Conservation (phyloP, 2,329 filamentous ascomycete species). For the Fusarium ramigenum region DNA sequence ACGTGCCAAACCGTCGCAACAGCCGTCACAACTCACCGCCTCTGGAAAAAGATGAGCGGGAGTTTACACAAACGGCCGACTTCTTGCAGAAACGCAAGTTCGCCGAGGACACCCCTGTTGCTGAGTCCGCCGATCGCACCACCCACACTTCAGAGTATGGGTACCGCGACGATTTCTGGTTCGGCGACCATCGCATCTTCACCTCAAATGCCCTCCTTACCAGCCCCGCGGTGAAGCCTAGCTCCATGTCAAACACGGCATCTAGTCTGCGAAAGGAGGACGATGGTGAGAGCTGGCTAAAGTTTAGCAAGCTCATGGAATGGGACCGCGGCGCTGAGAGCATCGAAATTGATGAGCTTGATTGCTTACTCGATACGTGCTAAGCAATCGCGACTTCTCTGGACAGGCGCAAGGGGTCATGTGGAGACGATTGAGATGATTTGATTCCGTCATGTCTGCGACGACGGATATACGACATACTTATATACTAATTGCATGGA, state of each 20-base stretch:
- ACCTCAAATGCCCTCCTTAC: slow-evolving; percentile 57
- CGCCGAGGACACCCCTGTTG: slow-evolving; percentile 51
- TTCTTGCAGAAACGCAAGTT: slow-evolving; percentile 77
- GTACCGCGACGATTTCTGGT: slow-evolving; percentile 61
- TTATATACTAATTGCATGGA: slow-evolving; percentile 40
- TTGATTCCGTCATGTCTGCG: slow-evolving; percentile 38
- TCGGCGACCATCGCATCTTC: slow-evolving; percentile 56
- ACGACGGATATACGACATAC: slow-evolving; percentile 37
- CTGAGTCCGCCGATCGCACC: slow-evolving; percentile 46
- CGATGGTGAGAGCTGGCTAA: slow-evolving; percentile 53
- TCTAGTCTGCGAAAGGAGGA: slow-evolving; percentile 50
- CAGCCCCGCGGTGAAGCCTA: slow-evolving; percentile 62
- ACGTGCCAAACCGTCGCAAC: slow-evolving; percentile 51
- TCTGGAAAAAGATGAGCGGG: slow-evolving; percentile 92
- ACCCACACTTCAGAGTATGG: slow-evolving; percentile 46
- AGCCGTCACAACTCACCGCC: slow-evolving; percentile 82
- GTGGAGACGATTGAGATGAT: slow-evolving; percentile 35
- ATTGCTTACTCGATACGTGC: slow-evolving; percentile 82
- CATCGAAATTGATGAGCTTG: slow-evolving; percentile 92
- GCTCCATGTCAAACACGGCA: slow-evolving; percentile 34
- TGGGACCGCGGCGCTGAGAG: slow-evolving; percentile 83
- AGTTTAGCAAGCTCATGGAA: slow-evolving; percentile 54
- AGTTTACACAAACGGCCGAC: slow-evolving; percentile 95
- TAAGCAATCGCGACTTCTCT: slow-evolving; percentile 51
- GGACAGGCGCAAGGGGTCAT: slow-evolving; percentile 34